Percentiles rank a stretch among this genome's conserved stretches.
Evolutionary conservation across 306 rosid species (phyloP).

Genomic region (Datisca glomerata): DNA sequence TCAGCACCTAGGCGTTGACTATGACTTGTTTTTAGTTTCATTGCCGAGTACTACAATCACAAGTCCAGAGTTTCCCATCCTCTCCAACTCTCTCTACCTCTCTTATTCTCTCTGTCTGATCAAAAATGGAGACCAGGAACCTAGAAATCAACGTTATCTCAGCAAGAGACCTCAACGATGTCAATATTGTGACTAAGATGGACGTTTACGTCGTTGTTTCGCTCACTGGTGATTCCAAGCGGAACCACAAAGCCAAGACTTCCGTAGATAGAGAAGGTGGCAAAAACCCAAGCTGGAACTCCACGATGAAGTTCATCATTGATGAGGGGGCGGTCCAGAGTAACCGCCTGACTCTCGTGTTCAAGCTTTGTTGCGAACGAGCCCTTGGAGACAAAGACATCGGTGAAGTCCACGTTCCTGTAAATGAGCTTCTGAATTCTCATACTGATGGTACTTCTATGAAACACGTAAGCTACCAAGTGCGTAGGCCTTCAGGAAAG

Average conservation of each 20-base stretch:
- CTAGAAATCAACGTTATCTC: no score
- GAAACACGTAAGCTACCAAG: conserved; percentile 12
- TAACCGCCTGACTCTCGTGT: conserved; percentile 17
- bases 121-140: conserved; percentile 52
- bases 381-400: conserved; percentile 17
- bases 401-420: conserved; percentile 20
- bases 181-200: conserved; percentile 48
- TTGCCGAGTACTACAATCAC: no score
- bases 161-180: conserved; percentile 49
- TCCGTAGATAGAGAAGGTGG: conserved; percentile 24
- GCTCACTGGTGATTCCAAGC: conserved; percentile 26
- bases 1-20: no score
- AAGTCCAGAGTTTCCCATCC: no score
- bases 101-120: no score
- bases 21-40: no score
- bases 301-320: conserved; percentile 19
- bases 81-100: no score
- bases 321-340: conserved; percentile 8
- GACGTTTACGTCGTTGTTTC: conserved; percentile 53
- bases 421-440: conserved; percentile 21
- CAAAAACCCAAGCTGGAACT: conserved; percentile 23
- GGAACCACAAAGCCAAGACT: conserved; percentile 17
- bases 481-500: conserved; percentile 14
- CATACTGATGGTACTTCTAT: neutral
- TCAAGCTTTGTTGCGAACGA: conserved; percentile 22